Evolutionary conservation across 129 eudicot species (phyloP).

Genomic region (Heracleum sosnowskyi): DNA sequence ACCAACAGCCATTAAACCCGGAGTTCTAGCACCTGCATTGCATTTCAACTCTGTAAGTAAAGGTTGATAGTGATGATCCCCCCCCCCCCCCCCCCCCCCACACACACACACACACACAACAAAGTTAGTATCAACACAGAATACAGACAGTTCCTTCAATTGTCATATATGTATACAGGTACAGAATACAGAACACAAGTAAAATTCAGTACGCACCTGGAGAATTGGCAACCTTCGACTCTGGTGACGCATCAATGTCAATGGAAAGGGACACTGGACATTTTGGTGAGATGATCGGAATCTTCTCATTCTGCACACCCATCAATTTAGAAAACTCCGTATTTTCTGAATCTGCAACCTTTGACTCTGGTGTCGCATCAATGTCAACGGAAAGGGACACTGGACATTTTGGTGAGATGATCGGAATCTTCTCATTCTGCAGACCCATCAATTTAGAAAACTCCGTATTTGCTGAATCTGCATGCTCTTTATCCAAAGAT

Average conservation of each 20-base stretch:
- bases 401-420: slow-evolving; percentile 19
- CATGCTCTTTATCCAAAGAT: slow-evolving; percentile 17
- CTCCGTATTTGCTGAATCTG: slow-evolving; percentile 17
- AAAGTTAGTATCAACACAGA: not conserved
- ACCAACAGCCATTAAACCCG: slow-evolving; percentile 37
- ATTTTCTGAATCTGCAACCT: slow-evolving; percentile 27
- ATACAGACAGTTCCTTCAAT: not conserved
- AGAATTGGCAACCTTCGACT: slow-evolving; percentile 40
- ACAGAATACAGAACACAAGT: not conserved
- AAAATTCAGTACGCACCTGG: slow-evolving; percentile 17
- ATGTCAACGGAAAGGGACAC: slow-evolving; percentile 33
- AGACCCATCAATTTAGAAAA: slow-evolving; percentile 21
- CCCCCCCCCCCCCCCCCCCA: not conserved
- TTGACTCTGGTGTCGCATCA: slow-evolving; percentile 43
- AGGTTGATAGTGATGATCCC: not conserved
- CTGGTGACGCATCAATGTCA: slow-evolving; percentile 36
- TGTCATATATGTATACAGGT: not conserved
- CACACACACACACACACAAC: no score
- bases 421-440: slow-evolving; percentile 26
- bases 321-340: slow-evolving; percentile 20
- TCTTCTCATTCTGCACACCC: slow-evolving; percentile 20
- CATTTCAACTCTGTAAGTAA: not conserved
- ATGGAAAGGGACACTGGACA: slow-evolving; percentile 31
- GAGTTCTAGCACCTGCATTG: slow-evolving; percentile 32
- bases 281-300: slow-evolving; percentile 25